Conservation (phyloP, 2,329 filamentous ascomycete genomes). For the Pseudogymnoascus sp. region DNA sequence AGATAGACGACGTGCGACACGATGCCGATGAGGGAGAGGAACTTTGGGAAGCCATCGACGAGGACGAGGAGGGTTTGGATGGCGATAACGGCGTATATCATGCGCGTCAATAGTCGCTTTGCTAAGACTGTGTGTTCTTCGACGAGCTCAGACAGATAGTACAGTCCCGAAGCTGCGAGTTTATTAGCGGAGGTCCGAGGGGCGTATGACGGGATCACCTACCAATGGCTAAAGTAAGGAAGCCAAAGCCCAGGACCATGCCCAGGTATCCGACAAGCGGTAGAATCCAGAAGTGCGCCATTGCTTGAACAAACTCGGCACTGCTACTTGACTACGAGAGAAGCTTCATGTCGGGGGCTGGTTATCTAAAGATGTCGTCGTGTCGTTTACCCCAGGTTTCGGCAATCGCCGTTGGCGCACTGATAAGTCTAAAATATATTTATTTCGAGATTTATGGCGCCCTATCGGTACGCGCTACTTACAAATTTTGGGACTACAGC, state of each 20-base stretch:
- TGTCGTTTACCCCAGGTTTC: constrained; percentile 7
- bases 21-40: constrained; percentile 66
- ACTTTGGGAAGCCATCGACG: constrained; percentile 78
- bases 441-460: constrained; percentile 6
- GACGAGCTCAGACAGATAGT: constrained; percentile 95
- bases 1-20: constrained; percentile 77
- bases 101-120: constrained; percentile 72
- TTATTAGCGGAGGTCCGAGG: constrained; percentile 4
- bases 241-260: constrained; percentile 80
- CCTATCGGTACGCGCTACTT: neutral
- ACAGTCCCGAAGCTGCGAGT: constrained; percentile 76
- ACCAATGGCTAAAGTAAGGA: constrained; percentile 91
- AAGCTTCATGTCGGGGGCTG: neutral
- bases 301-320: constrained; percentile 24
- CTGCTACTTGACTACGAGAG: neutral
- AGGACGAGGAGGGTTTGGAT: constrained; percentile 68
- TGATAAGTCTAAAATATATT: constrained; percentile 9
- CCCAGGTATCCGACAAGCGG: constrained; percentile 86
- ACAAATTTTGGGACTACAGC: neutral
- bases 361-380: neutral
- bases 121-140: constrained; percentile 94
- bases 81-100: constrained; percentile 76
- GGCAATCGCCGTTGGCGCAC: constrained; percentile 6
- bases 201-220: constrained; percentile 23
- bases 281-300: constrained; percentile 70